Evolutionary conservation across 2,329 filamentous ascomycete genomes (phyloP).

Genomic region (Botryotinia calthae): DNA sequence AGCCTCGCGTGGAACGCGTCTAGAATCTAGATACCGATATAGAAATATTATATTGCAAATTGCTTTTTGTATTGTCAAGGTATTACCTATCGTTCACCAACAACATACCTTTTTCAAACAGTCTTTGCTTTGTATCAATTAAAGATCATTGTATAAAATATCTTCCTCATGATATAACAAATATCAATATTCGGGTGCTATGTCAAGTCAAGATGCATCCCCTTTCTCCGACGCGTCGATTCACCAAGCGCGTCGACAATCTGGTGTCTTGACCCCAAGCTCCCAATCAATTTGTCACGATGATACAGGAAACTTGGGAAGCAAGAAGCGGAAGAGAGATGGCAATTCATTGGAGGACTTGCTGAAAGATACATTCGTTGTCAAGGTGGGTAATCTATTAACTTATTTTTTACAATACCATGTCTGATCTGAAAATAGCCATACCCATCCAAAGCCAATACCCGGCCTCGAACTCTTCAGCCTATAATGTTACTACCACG

Average conservation of each 20-base stretch:
- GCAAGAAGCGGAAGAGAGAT: slow-evolving; percentile 40
- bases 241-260: slow-evolving; percentile 31
- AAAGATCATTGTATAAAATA: slow-evolving; percentile 25
- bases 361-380: slow-evolving; percentile 38
- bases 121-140: slow-evolving; percentile 16
- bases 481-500: slow-evolving; percentile 63
- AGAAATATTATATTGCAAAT: slow-evolving; percentile 3
- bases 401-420: background rate
- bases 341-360: slow-evolving; percentile 37
- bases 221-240: slow-evolving; percentile 34
- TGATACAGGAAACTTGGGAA: slow-evolving; percentile 26
- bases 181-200: slow-evolving; percentile 37
- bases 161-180: slow-evolving; percentile 32
- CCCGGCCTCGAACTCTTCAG: slow-evolving; percentile 55
- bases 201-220: slow-evolving; percentile 35
- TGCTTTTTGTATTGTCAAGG: background rate
- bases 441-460: slow-evolving; percentile 52
- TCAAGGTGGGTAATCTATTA: slow-evolving; percentile 35
- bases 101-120: slow-evolving; percentile 9
- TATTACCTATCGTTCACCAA: background rate
- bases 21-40: background rate
- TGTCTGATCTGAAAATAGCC: slow-evolving; percentile 44
- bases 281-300: slow-evolving; percentile 32
- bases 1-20: background rate
- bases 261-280: slow-evolving; percentile 35